phyloP scores from a whole-genome alignment of 139 green algal species.

The Spirogloea muscicola region DNA sequence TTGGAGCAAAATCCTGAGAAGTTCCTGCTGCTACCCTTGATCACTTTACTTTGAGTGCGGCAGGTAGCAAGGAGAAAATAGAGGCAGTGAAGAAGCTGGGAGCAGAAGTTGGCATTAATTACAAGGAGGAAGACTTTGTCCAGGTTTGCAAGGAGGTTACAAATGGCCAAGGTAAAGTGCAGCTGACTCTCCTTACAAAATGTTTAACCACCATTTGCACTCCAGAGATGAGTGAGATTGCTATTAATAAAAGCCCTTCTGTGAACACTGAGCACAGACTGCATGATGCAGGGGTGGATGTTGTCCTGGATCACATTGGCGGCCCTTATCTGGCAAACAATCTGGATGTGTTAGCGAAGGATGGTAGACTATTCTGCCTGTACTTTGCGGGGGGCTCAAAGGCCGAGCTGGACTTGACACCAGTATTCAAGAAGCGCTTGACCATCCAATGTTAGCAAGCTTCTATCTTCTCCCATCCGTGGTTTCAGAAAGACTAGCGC shows the following conservation, averaged over 20 bases:
- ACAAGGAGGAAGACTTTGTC: conserved; percentile 18
- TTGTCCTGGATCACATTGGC: conserved; percentile 34
- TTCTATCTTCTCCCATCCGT: too few relatives aligned
- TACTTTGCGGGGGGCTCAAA: conserved; percentile 7
- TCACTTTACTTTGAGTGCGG: background rate
- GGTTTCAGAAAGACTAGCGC: too few relatives aligned
- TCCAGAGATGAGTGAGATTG: too few relatives aligned
- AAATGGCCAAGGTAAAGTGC: conserved; percentile 20
- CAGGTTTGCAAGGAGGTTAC: conserved; percentile 15
- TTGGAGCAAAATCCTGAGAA: too few relatives aligned
- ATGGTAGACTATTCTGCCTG: conserved; percentile 16
- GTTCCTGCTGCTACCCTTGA: too few relatives aligned
- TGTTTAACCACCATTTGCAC: too few relatives aligned
- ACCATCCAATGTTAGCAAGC: conserved; percentile 8
- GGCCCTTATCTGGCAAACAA: conserved; percentile 25
- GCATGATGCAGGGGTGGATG: conserved; percentile 12
- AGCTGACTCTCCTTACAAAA: too few relatives aligned
- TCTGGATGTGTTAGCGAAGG: background rate
- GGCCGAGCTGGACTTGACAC: conserved; percentile 5
- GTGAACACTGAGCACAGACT: too few relatives aligned
- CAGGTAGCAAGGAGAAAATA: conserved; percentile 19
- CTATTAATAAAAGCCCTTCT: too few relatives aligned
- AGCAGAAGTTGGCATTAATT: conserved; percentile 24
- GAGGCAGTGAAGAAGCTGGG: conserved; percentile 12
- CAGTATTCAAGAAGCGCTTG: conserved; percentile 15